phyloP scores from a whole-genome alignment of 805 yeast genomes.

The Lachancea quebecensis region DNA sequence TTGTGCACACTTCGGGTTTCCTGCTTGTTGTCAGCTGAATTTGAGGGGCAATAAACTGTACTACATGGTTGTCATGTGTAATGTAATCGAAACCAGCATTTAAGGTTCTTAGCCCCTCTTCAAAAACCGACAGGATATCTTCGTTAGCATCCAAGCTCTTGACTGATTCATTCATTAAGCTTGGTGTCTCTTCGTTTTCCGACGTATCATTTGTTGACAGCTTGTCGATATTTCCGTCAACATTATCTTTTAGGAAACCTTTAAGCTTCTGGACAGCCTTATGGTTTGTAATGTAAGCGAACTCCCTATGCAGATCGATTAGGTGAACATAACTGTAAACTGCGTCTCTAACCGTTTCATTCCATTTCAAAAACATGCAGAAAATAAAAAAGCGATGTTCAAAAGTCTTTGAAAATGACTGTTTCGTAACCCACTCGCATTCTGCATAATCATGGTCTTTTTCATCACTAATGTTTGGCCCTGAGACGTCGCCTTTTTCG shows the following conservation, averaged over 20 bases:
- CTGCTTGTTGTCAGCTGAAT: slow-evolving; percentile 57
- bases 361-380: slow-evolving; percentile 73
- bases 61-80: slow-evolving; percentile 48
- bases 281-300: slow-evolving; percentile 38
- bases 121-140: slow-evolving; percentile 32
- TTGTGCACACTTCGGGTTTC: slow-evolving; percentile 49
- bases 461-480: background rate
- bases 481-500: background rate
- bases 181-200: too few species aligned
- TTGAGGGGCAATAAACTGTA: slow-evolving; percentile 74
- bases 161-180: background rate
- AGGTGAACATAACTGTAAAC: slow-evolving; percentile 53
- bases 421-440: slow-evolving; percentile 15
- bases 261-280: slow-evolving; percentile 46
- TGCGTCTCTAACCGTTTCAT: slow-evolving; percentile 56
- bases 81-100: slow-evolving; percentile 32
- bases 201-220: background rate
- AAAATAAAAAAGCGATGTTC: slow-evolving; percentile 66
- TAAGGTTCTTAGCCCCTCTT: slow-evolving; percentile 42
- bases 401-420: slow-evolving; percentile 17
- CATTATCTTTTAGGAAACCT: slow-evolving; percentile 36
- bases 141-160: slow-evolving; percentile 6
- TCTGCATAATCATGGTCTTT: slow-evolving; percentile 31
- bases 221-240: background rate
- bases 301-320: slow-evolving; percentile 39